Evolutionary conservation across 495 filamentous ascomycete genomes (phyloP).

Genomic region (Neurospora terricola): DNA sequence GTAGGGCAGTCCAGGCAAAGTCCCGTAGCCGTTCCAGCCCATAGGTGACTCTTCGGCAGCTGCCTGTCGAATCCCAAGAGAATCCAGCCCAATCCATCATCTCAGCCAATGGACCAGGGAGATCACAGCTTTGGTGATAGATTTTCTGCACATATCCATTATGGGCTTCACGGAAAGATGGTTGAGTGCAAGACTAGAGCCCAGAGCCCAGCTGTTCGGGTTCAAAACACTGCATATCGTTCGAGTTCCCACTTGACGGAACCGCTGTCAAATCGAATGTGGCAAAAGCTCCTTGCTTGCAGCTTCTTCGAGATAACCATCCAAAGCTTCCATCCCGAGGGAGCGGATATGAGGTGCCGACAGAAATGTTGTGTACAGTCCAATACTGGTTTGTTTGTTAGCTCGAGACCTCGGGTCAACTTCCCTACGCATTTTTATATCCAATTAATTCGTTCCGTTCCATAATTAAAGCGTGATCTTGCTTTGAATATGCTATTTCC

Average conservation of each 20-base stretch:
- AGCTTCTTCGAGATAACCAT: not conserved
- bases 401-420: too few species aligned
- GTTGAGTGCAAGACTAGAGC: not conserved
- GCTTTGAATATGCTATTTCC: too few species aligned
- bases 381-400: too few species aligned
- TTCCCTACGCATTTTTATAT: too few species aligned
- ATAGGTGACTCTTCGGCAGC: not conserved
- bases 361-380: not conserved
- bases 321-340: not conserved
- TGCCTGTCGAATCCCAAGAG: not conserved
- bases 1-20: not conserved
- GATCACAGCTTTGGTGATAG: not conserved
- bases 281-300: not conserved
- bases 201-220: not conserved
- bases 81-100: not conserved
- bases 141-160: not conserved
- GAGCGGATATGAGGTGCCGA: not conserved
- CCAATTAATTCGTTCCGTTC: too few species aligned
- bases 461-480: too few species aligned
- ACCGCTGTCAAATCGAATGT: not conserved
- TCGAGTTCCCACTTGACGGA: not conserved
- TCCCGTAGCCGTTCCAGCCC: not conserved
- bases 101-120: not conserved
- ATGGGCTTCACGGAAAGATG: not conserved
- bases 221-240: not conserved